These are phyloP conservation scores for Curvularia lunata DNA, from an alignment of 2,329 filamentous ascomycete genomes.

Conservation along the genomic window DNA sequence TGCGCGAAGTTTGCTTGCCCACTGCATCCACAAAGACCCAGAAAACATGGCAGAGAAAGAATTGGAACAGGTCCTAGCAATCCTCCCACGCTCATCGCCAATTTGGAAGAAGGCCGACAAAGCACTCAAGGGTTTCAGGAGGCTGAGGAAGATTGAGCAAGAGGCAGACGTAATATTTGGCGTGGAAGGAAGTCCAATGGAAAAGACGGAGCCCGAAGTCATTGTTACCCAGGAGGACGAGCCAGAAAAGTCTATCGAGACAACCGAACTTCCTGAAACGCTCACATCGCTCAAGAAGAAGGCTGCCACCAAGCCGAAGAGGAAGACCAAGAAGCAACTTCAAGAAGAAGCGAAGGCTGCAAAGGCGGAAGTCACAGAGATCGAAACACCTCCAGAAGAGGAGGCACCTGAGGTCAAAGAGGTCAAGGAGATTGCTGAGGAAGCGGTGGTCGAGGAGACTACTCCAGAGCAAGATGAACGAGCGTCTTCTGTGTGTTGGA, in stretches of 20 bases:
- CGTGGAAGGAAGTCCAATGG: slow-evolving; percentile 54
- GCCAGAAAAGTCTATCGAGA: slow-evolving; percentile 45
- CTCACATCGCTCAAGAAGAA: slow-evolving; percentile 38
- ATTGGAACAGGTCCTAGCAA: slow-evolving; percentile 60
- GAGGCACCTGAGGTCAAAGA: slow-evolving; percentile 55
- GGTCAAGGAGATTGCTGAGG: slow-evolving; percentile 27
- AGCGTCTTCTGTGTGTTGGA: slow-evolving; percentile 65
- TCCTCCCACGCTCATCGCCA: slow-evolving; percentile 62
- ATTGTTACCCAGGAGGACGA: slow-evolving; percentile 54
- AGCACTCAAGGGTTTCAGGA: slow-evolving; percentile 60
- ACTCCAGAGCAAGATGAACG: slow-evolving; percentile 48
- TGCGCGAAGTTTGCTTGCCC: slow-evolving; percentile 55
- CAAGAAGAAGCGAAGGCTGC: slow-evolving; percentile 59
- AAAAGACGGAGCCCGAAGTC: slow-evolving; percentile 47
- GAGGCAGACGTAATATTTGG: slow-evolving; percentile 76
- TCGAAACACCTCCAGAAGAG: slow-evolving; percentile 37
- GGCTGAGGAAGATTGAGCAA: slow-evolving; percentile 78
- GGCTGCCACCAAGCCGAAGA: slow-evolving; percentile 65
- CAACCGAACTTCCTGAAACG: slow-evolving; percentile 44
- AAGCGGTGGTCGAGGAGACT: slow-evolving; percentile 38
- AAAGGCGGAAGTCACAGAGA: slow-evolving; percentile 51
- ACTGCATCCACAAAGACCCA: slow-evolving; percentile 64
- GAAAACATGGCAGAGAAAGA: slow-evolving; percentile 72
- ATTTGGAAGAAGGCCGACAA: slow-evolving; percentile 79
- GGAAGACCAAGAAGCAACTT: slow-evolving; percentile 79